Percentiles rank a stretch among this genome's conserved stretches.
These are phyloP conservation scores for Hanseniaspora hatyaiensis DNA, from an alignment of 805 yeast species.

Conservation along the genomic window DNA sequence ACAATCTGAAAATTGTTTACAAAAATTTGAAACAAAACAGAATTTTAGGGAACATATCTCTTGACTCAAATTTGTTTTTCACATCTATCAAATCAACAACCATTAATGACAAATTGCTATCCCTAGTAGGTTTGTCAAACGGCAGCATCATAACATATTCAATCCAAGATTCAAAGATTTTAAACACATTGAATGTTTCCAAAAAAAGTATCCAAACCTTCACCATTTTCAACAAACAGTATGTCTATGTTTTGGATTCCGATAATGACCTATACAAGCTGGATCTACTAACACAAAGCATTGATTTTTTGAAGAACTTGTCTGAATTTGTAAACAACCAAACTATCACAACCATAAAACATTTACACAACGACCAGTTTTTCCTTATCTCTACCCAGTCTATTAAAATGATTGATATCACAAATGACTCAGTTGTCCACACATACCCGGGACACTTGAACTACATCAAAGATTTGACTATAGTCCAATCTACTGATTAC, in stretches of 20 bases:
- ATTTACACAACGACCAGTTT: constrained; percentile 1
- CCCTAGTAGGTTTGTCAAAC: constrained; percentile 53
- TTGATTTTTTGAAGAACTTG: constrained; percentile 33
- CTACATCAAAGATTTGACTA: constrained; percentile 35
- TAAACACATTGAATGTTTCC: constrained; percentile 37
- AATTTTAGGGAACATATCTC: not conserved
- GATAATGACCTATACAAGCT: constrained; percentile 51
- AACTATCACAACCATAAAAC: constrained; percentile 23
- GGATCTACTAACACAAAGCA: constrained; percentile 40
- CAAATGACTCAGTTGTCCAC: constrained; percentile 32
- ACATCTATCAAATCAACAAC: constrained; percentile 19
- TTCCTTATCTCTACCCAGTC: constrained; percentile 10
- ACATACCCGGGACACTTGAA: constrained; percentile 69
- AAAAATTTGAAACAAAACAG: not conserved
- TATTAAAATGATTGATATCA: constrained; percentile 30
- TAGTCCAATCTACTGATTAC: not conserved
- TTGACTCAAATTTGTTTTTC: not conserved
- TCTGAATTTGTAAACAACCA: constrained; percentile 27
- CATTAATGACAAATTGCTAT: constrained; percentile 39
- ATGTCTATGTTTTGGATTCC: constrained; percentile 48
- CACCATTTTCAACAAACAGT: constrained; percentile 26
- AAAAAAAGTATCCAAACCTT: constrained; percentile 34
- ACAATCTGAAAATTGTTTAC: not conserved
- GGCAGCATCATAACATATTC: constrained; percentile 59
- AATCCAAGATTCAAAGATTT: constrained; percentile 37